Evolutionary conservation across 768 basidiomycete genomes (phyloP).

Genomic region (Tricholoma saponaceum): DNA sequence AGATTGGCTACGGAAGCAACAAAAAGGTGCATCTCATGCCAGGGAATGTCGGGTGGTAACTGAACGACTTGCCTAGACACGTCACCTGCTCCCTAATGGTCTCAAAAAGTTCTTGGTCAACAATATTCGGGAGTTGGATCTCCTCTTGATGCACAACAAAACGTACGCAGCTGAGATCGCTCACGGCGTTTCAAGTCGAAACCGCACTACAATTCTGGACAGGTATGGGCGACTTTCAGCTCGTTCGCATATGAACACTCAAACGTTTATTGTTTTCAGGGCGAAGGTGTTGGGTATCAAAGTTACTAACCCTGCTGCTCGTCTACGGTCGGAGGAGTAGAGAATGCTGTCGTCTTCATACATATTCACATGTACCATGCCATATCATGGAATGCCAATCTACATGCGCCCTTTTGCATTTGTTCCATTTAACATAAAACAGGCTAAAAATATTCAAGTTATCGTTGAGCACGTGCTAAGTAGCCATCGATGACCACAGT

Average conservation of each 20-base stretch:
- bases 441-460: neutral
- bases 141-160: constrained; percentile 98
- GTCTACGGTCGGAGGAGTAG: constrained; percentile 93
- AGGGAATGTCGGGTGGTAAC: neutral
- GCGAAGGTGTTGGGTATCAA: constrained; percentile 87
- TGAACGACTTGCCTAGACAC: constrained; percentile 49
- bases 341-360: constrained; percentile 36
- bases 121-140: constrained; percentile 91
- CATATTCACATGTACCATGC: constrained; percentile 43
- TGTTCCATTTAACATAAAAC: constrained; percentile 1
- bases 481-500: neutral
- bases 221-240: constrained; percentile 43
- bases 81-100: constrained; percentile 93
- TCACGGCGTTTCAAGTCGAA: constrained; percentile 93
- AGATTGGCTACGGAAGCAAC: constrained; percentile 92
- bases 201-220: constrained; percentile 88
- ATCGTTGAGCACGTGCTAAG: neutral
- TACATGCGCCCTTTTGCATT: constrained; percentile 35
- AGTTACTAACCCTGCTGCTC: constrained; percentile 90
- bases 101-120: constrained; percentile 93
- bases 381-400: constrained; percentile 51
- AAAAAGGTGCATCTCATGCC: constrained; percentile 50
- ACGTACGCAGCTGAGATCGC: constrained; percentile 95
- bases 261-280: constrained; percentile 32
- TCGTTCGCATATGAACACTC: neutral